These are phyloP conservation scores for Mucor ambiguus DNA, from an alignment of 371 early-diverging fungal genomes.

Conservation along the genomic window DNA sequence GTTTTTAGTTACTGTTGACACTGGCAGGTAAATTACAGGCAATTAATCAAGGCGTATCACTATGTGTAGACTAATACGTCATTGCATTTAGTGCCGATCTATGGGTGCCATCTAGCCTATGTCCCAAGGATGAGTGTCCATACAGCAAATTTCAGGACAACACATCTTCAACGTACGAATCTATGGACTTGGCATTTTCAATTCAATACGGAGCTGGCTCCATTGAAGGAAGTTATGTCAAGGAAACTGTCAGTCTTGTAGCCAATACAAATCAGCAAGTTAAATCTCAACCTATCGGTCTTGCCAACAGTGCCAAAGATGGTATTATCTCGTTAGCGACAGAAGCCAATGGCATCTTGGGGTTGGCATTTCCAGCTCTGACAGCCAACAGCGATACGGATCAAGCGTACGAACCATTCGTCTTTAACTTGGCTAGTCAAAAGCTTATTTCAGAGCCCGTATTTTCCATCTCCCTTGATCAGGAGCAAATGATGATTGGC, in stretches of 20 bases:
- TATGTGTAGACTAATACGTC: constrained; percentile 1
- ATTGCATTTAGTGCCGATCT: constrained; percentile 19
- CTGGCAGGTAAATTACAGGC: constrained; percentile 18
- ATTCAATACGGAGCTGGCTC: constrained; percentile 27
- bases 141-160: constrained; percentile 12
- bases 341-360: constrained; percentile 36
- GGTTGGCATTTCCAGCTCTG: constrained; percentile 28
- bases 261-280: constrained; percentile 21
- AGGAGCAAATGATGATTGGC: constrained; percentile 58
- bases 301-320: constrained; percentile 22
- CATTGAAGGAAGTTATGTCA: constrained; percentile 24
- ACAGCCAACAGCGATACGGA: constrained; percentile 13
- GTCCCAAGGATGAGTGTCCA: constrained; percentile 18
- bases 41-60: neutral
- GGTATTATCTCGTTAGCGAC: constrained; percentile 7
- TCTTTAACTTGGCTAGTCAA: constrained; percentile 18
- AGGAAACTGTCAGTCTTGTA: constrained; percentile 21
- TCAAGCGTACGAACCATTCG: constrained; percentile 17
- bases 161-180: constrained; percentile 16
- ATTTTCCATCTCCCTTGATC: constrained; percentile 23
- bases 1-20: constrained; percentile 22
- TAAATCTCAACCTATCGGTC: constrained; percentile 29
- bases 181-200: constrained; percentile 11
- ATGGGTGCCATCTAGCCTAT: constrained; percentile 22
- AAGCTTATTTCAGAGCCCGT: constrained; percentile 22